Evolutionary conservation across 176 grass and related monocot species (phyloP), one percentile per base, ranked within the genome.

Genomic region (Eragrostis curvula): DNA sequence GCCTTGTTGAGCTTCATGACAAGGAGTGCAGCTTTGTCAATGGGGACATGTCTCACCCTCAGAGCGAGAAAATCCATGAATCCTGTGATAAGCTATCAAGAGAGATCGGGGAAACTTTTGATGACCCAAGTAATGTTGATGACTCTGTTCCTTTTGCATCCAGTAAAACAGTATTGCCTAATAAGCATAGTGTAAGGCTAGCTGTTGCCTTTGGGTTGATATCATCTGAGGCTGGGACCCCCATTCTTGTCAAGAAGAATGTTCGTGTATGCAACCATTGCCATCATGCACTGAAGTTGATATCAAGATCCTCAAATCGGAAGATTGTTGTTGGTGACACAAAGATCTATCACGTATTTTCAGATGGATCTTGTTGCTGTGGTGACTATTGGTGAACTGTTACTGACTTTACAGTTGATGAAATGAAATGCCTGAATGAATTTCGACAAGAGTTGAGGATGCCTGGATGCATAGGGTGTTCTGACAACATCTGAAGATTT

Each of bases 201-300:
- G 92, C 95, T 44, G 92, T 83, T 68, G 84, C 92, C 1, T 95
- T 88, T 58, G 81, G 92, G 49, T 65, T 98, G 27, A 95, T 98
- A 88, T 95, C 92, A 42, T 74, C 92, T 17, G 59, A 70, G 79
- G 44, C 85, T 78, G 76, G 96, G 83, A 82, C 49, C 28, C 92
- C 90, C 1, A 53, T 95, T 66, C 80, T 98, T 59, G 88, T 98
- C 48, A 95, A 93, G 90, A 95, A 98, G 91, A 98, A 97, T 66
- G 86, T 95, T 74, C 87, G 92, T 30, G 74, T 95, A 79, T 95
- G 96, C 75, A 88, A 93, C 68, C 65, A 68, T 25, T 98, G 92
- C 53, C 92, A 98, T 83, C 81, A 90, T 46, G 96, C 90, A 7
- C 48, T 98, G n/a, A 98, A 98, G 78, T 73, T 89, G 67, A 95